Evolutionary conservation across 257 asterid genomes (phyloP).

Genomic region (Eucommia ulmoides): DNA sequence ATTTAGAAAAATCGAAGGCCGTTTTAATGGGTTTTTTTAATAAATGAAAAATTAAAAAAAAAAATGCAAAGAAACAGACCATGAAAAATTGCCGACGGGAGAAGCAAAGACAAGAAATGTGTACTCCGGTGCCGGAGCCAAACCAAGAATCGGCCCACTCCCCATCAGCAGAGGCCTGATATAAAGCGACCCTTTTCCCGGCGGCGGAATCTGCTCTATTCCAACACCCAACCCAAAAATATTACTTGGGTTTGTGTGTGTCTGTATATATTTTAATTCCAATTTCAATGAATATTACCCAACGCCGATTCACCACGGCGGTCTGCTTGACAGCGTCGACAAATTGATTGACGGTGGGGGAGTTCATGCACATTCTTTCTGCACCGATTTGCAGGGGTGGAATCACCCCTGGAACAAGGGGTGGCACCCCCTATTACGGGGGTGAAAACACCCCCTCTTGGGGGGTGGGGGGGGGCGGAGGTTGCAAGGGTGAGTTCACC

Average conservation of each 20-base stretch:
- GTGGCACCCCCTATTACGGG: too few species aligned
- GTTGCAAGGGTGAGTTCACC: too few species aligned
- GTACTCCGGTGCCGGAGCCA: slow-evolving; percentile 67
- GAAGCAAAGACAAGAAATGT: slow-evolving; percentile 74
- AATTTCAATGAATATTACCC: slow-evolving; percentile 36
- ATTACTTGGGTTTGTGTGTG: not conserved
- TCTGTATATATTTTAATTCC: not conserved
- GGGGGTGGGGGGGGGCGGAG: too few species aligned
- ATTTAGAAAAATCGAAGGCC: too few species aligned
- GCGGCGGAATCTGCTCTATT: slow-evolving; percentile 69
- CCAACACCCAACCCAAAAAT: slow-evolving; percentile 2
- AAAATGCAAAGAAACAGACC: slow-evolving; percentile 20
- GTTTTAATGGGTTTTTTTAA: too few species aligned
- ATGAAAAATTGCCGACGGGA: slow-evolving; percentile 82
- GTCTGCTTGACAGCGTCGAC: slow-evolving; percentile 56
- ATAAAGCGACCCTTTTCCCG: slow-evolving; percentile 77
- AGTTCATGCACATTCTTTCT: slow-evolving; percentile 67
- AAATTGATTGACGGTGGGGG: slow-evolving; percentile 48
- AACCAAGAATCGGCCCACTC: slow-evolving; percentile 63
- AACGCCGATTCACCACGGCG: slow-evolving; percentile 59
- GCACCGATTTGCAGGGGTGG: slow-evolving; percentile 84
- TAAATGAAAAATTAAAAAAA: slow-evolving; percentile 1
- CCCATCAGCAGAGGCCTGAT: slow-evolving; percentile 81
- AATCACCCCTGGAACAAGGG: too few species aligned
- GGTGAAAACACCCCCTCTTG: too few species aligned